phyloP scores from a whole-genome alignment of 306 rosid genomes.

The Spatholobus suberectus region DNA sequence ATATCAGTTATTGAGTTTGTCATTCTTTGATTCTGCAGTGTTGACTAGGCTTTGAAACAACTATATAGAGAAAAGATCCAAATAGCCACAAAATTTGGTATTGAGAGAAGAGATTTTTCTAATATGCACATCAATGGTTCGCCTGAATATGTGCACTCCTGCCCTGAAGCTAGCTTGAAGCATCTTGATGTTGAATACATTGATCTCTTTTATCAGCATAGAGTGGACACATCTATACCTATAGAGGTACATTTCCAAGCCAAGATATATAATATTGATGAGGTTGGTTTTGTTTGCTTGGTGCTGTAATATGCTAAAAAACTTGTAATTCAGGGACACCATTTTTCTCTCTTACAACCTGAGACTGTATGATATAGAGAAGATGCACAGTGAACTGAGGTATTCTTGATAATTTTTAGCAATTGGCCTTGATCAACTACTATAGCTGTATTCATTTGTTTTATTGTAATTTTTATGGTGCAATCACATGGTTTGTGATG shows the following conservation, averaged over 20 bases:
- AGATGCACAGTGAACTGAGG: slow-evolving; percentile 95
- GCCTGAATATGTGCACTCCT: slow-evolving; percentile 69
- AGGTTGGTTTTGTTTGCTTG: slow-evolving; percentile 19
- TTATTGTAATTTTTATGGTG: slow-evolving; percentile 23
- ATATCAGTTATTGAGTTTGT: not conserved
- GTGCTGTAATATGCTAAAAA: slow-evolving; percentile 9
- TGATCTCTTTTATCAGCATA: slow-evolving; percentile 84
- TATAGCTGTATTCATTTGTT: not conserved
- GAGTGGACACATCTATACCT: slow-evolving; percentile 55
- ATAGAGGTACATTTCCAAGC: too few species aligned
- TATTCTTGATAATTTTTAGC: slow-evolving; percentile 33
- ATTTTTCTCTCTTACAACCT: slow-evolving; percentile 87
- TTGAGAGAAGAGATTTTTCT: not conserved
- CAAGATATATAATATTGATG: not conserved
- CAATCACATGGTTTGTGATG: slow-evolving; percentile 41
- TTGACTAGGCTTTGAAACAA: slow-evolving; percentile 65
- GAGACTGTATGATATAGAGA: slow-evolving; percentile 96
- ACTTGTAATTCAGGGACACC: slow-evolving; percentile 74
- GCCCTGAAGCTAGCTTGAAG: too few species aligned
- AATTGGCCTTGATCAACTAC: not conserved
- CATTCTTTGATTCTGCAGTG: not conserved
- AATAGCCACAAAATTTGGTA: slow-evolving; percentile 79
- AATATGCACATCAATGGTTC: slow-evolving; percentile 54
- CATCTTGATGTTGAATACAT: slow-evolving; percentile 73
- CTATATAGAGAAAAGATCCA: slow-evolving; percentile 72